These are phyloP conservation scores for Suillus tomentosus DNA, from an alignment of 768 basidiomycete species.

Conservation along the genomic window DNA sequence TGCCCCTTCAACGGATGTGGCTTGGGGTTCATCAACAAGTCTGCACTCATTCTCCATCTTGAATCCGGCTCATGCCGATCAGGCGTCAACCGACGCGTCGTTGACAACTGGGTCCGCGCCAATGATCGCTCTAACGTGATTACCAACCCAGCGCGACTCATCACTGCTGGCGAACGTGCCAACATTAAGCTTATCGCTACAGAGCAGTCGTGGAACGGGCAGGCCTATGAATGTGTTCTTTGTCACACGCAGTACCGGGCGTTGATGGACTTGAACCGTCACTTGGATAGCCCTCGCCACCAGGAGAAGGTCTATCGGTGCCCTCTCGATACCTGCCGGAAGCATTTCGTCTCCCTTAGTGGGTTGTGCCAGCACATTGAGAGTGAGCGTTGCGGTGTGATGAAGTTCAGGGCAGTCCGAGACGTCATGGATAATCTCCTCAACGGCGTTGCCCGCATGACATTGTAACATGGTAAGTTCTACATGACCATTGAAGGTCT, in stretches of 20 bases:
- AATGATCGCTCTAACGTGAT: slow-evolving; percentile 50
- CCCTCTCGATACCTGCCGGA: slow-evolving; percentile 46
- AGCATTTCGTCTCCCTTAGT: slow-evolving; percentile 53
- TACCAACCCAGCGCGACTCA: slow-evolving; percentile 55
- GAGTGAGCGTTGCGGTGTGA: slow-evolving; percentile 59
- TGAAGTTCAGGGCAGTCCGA: slow-evolving; percentile 46
- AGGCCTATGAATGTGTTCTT: slow-evolving; percentile 62
- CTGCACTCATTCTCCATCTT: slow-evolving; percentile 62
- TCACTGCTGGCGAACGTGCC: slow-evolving; percentile 33
- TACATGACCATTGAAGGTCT: background rate
- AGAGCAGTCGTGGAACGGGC: slow-evolving; percentile 42
- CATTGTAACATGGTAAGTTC: slow-evolving; percentile 16
- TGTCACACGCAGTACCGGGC: slow-evolving; percentile 48
- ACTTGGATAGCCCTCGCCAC: slow-evolving; percentile 65
- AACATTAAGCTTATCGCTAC: slow-evolving; percentile 31
- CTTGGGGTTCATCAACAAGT: slow-evolving; percentile 48
- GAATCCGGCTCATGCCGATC: slow-evolving; percentile 62
- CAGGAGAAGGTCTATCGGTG: slow-evolving; percentile 55
- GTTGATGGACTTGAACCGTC: slow-evolving; percentile 55
- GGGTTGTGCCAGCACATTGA: slow-evolving; percentile 67
- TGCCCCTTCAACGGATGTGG: slow-evolving; percentile 47
- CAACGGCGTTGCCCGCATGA: slow-evolving; percentile 19
- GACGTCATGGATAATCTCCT: slow-evolving; percentile 40
- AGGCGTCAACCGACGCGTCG: slow-evolving; percentile 42
- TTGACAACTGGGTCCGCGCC: slow-evolving; percentile 39